A percentile compares a stretch with the other conserved stretches of the same genome.
Conservation (phyloP, 805 yeast genomes). For the Lipomyces kockii region DNA sequence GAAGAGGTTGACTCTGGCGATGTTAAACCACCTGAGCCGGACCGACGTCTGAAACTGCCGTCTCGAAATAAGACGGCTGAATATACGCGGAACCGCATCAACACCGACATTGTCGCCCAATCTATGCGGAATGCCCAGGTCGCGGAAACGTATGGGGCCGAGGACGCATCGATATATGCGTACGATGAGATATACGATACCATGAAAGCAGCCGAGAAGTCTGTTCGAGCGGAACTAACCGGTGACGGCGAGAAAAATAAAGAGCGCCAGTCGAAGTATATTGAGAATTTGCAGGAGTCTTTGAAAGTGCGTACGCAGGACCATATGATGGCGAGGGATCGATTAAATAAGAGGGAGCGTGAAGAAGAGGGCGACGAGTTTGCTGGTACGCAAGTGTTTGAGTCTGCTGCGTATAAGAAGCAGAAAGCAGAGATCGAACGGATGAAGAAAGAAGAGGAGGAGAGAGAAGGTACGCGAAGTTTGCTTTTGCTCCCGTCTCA, state of each 20-base stretch:
- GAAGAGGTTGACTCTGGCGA: constrained; percentile 7
- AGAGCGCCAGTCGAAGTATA: constrained; percentile 45
- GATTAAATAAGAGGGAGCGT: constrained; percentile 48
- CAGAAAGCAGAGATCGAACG: constrained; percentile 46
- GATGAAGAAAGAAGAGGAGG: constrained; percentile 35
- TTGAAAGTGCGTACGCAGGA: constrained; percentile 55
- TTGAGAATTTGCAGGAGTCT: constrained; percentile 52
- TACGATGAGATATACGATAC: constrained; percentile 57
- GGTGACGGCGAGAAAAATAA: constrained; percentile 11
- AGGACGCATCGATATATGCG: constrained; percentile 43
- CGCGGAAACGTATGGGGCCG: constrained; percentile 6
- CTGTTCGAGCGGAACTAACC: constrained; percentile 11
- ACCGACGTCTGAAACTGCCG: constrained; percentile 7
- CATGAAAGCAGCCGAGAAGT: constrained; percentile 45
- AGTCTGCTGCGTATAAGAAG: constrained; percentile 54
- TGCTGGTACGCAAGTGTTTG: constrained; percentile 53
- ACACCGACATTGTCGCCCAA: constrained; percentile 26
- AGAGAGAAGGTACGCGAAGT: constrained; percentile 19
- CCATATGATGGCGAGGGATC: constrained; percentile 48
- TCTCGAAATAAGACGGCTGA: background rate
- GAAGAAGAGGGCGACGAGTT: constrained; percentile 49
- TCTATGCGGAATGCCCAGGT: constrained; percentile 15
- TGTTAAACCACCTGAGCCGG: background rate
- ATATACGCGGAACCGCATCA: constrained; percentile 9
- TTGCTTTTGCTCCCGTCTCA: background rate